phyloP scores from a whole-genome alignment of 176 grass and related monocot genomes.

The Oryza australiensis region DNA sequence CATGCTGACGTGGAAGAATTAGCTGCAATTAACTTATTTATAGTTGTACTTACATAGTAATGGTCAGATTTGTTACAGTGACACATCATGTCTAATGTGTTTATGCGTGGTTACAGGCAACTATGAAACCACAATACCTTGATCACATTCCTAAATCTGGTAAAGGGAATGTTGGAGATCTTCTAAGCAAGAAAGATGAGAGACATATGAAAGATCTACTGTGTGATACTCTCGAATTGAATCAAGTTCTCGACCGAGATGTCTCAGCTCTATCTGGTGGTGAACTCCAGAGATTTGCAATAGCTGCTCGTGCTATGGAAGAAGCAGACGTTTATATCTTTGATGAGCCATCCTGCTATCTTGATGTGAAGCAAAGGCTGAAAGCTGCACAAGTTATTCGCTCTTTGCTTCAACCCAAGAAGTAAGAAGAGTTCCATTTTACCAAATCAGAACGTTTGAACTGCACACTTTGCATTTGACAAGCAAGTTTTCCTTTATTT shows the following conservation, averaged over 20 bases:
- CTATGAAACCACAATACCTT: conserved; percentile 72
- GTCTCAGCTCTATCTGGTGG: conserved; percentile 74
- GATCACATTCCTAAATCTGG: conserved; percentile 73
- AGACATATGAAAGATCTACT: conserved; percentile 53
- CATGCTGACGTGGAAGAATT: background rate
- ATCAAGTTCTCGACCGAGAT: conserved; percentile 67
- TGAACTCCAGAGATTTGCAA: conserved; percentile 84
- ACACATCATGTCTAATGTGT: background rate
- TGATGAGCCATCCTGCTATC: conserved; percentile 59
- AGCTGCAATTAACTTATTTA: background rate
- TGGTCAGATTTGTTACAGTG: background rate
- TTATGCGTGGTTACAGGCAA: conserved; percentile 40
- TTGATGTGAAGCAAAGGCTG: conserved; percentile 51
- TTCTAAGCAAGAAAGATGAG: conserved; percentile 54
- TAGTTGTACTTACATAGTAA: background rate
- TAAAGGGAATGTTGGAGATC: conserved; percentile 69
- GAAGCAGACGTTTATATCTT: conserved; percentile 75
- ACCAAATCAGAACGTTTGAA: conserved; percentile 31
- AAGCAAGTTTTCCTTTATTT: conserved; percentile 16
- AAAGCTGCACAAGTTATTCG: conserved; percentile 43
- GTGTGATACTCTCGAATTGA: conserved; percentile 63
- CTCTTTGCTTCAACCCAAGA: conserved; percentile 50
- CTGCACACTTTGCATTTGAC: background rate
- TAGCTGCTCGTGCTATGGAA: conserved; percentile 61
- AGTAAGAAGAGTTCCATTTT: conserved; percentile 32